Evolutionary conservation across 2,329 filamentous ascomycete species (phyloP).

Genomic region (Ophiostoma perfectum): DNA sequence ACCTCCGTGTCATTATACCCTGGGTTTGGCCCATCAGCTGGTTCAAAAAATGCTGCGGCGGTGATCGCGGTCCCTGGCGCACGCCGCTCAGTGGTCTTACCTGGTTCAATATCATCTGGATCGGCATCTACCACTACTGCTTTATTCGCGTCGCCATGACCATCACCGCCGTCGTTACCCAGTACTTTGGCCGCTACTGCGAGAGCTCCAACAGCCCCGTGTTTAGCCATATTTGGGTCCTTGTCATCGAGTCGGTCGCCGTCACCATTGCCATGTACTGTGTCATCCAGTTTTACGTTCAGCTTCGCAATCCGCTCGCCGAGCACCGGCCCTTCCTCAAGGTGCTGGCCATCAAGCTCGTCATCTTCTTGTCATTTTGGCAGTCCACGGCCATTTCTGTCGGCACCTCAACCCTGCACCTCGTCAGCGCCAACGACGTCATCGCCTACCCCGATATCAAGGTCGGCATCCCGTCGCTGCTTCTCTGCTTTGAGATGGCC

Average conservation of each 20-base stretch:
- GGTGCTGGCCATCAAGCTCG: slow-evolving; percentile 79
- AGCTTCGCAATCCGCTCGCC: slow-evolving; percentile 62
- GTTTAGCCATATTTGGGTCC: slow-evolving; percentile 77
- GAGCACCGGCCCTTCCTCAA: slow-evolving; percentile 72
- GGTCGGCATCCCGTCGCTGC: slow-evolving; percentile 69
- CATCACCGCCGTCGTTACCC: slow-evolving; percentile 66
- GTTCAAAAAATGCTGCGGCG: slow-evolving; percentile 65
- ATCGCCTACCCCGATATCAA: slow-evolving; percentile 71
- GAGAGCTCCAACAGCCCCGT: slow-evolving; percentile 69
- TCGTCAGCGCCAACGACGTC: slow-evolving; percentile 55
- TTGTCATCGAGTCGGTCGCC: slow-evolving; percentile 63
- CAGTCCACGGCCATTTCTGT: slow-evolving; percentile 55
- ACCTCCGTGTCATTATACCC: slow-evolving; percentile 56
- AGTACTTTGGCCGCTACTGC: slow-evolving; percentile 68
- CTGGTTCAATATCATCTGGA: slow-evolving; percentile 86
- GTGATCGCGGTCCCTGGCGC: slow-evolving; percentile 62
- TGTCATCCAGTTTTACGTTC: slow-evolving; percentile 79
- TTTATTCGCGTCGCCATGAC: slow-evolving; percentile 76
- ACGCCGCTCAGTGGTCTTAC: slow-evolving; percentile 76
- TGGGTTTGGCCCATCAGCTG: slow-evolving; percentile 73
- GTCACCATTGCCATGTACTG: slow-evolving; percentile 86
- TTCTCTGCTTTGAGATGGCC: slow-evolving; percentile 82
- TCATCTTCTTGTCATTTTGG: slow-evolving; percentile 91
- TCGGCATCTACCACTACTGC: slow-evolving; percentile 80
- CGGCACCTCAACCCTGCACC: slow-evolving; percentile 53